Evolutionary conservation across 2,329 filamentous ascomycete genomes (phyloP).

Genomic region (Botrytis porri): DNA sequence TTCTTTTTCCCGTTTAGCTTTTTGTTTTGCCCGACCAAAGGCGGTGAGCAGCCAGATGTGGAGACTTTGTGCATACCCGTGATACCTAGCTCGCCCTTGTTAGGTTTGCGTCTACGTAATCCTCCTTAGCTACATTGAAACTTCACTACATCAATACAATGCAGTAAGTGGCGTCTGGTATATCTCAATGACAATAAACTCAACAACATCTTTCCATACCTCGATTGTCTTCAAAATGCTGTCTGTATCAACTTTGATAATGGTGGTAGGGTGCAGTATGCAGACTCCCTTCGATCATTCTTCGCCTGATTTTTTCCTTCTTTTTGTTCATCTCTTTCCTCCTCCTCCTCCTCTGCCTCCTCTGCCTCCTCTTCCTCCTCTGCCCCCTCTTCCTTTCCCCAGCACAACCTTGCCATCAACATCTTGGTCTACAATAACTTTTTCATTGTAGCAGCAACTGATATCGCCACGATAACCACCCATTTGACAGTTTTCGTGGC

Average conservation of each 20-base stretch:
- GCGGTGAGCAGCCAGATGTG: not conserved
- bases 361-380: not conserved
- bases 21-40: not conserved
- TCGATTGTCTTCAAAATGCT: not conserved
- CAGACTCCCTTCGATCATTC: not conserved
- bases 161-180: not conserved
- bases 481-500: constrained; percentile 24
- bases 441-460: constrained; percentile 21
- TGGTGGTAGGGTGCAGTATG: not conserved
- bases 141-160: not conserved
- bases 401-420: constrained; percentile 8
- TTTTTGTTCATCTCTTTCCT: not conserved
- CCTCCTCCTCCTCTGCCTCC: not conserved
- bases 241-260: not conserved
- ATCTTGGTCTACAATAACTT: constrained; percentile 12
- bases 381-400: constrained; percentile 14
- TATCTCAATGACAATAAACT: not conserved
- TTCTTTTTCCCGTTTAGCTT: not conserved
- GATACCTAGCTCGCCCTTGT: no score
- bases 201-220: not conserved
- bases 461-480: constrained; percentile 18
- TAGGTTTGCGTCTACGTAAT: not conserved
- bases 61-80: not conserved
- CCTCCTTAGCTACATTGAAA: not conserved
- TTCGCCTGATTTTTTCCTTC: not conserved